Base-by-base conservation (phyloP, 2,329 filamentous ascomycete species). In the Calonectria naviculata region DNA sequence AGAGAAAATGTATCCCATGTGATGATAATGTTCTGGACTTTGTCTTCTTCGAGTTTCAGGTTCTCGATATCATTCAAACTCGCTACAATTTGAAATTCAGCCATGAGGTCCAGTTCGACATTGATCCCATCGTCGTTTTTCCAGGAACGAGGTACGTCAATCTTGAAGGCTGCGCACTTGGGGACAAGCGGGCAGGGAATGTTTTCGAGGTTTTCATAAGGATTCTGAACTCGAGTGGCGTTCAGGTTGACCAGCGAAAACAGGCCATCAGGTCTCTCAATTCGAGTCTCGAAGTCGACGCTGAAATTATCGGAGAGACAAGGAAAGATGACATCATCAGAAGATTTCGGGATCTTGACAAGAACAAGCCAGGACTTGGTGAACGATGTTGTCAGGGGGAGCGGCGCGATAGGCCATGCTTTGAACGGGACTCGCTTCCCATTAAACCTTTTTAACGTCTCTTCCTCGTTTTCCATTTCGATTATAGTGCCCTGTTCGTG, bases 71-170 rank as follows among this genome's bases (percentile, higher is more conserved):
- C 74, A 1, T 75, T 70, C 0, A 80, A 73, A 5, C 69, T 0
- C 86, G 89, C 19, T 87, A 89, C 79, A 88, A 91, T 80, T 87
- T 92, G 85, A 90, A 93, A 83, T 87, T 91, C 86, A 82, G 89
- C 67, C 91, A 93, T 83, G 86, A 93, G 80, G 85, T 93, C 61
- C 79, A 81, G 24, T 12, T 82, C 76, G 2, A 78, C 15, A 3
- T 78, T 71, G 0, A 65, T 61, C 0, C 80, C 81, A 0, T 79
- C 71, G 0, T 76, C 67, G 0, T 73, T 75, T 26, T 78, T 71
- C 75, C 78, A 80, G 0, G 81, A 79, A 2, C 81, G 76, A 3
- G 78, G 78, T 0, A 83, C 79, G 1, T 83, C 80, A 1, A 83
- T 78, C 29, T 82, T 80, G 70, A 83, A 82, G 0, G 81, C 81